Conservation (phyloP, 1,139 yeast species). For the Torulaspora globosa region DNA sequence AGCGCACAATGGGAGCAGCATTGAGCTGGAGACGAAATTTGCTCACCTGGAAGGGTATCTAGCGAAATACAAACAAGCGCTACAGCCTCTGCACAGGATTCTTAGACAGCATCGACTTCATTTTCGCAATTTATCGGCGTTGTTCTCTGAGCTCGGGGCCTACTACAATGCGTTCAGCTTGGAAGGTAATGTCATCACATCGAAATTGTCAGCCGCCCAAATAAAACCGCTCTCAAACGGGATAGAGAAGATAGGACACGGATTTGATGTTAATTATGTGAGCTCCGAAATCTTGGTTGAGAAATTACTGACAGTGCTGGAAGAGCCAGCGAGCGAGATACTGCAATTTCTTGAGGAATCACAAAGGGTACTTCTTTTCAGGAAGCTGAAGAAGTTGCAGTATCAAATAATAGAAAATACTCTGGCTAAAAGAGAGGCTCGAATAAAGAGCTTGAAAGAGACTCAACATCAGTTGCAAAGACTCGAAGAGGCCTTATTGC, state of each 20-base stretch:
- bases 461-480: constrained; percentile 37
- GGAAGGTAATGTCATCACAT: constrained; percentile 44
- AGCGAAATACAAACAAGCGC: constrained; percentile 58
- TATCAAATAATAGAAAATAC: constrained; percentile 46
- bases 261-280: constrained; percentile 73
- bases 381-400: constrained; percentile 68
- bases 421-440: constrained; percentile 33
- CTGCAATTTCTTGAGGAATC: constrained; percentile 74
- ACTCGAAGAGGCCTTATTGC: constrained; percentile 34
- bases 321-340: constrained; percentile 81
- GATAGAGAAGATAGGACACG: constrained; percentile 80
- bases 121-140: constrained; percentile 41
- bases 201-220: constrained; percentile 15
- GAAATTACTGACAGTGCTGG: constrained; percentile 61
- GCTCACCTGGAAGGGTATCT: constrained; percentile 51
- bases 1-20: constrained; percentile 17
- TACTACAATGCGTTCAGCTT: constrained; percentile 72
- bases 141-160: constrained; percentile 40
- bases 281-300: constrained; percentile 67
- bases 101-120: constrained; percentile 52
- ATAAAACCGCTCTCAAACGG: constrained; percentile 42
- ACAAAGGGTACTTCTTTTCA: constrained; percentile 62
- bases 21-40: constrained; percentile 40
- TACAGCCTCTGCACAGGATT: constrained; percentile 52
- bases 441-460: constrained; percentile 30